These are phyloP conservation scores for Kandelia obovata DNA, from an alignment of 345 rosid species.

Conservation along the genomic window DNA sequence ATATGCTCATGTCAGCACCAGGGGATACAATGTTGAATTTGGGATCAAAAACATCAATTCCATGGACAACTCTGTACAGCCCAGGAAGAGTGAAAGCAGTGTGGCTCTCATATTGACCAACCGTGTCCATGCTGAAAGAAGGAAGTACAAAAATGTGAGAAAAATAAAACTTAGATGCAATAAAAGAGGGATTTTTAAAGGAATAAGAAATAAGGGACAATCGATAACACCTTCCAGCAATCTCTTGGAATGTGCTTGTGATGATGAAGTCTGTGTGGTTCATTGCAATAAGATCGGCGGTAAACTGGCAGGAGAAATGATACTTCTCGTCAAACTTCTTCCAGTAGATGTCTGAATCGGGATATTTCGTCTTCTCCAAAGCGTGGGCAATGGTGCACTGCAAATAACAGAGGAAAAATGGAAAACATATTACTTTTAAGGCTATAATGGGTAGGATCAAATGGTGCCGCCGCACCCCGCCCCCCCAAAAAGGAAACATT, in stretches of 20 bases:
- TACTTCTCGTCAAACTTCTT: slow-evolving; percentile 84
- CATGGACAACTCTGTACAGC: slow-evolving; percentile 85
- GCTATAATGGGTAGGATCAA: background rate
- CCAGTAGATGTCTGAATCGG: slow-evolving; percentile 96
- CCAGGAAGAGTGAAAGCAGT: slow-evolving; percentile 89
- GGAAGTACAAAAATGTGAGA: background rate
- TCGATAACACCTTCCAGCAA: slow-evolving; percentile 78
- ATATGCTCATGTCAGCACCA: slow-evolving; percentile 74
- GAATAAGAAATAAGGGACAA: background rate
- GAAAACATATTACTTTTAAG: background rate
- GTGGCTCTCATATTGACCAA: slow-evolving; percentile 94
- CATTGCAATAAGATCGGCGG: slow-evolving; percentile 93
- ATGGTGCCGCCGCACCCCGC: background rate
- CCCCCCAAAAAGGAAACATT: background rate
- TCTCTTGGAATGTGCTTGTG: slow-evolving; percentile 97
- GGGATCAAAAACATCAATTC: slow-evolving; percentile 76
- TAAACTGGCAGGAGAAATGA: slow-evolving; percentile 94
- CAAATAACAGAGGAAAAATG: slow-evolving; percentile 2
- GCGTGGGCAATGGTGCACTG: slow-evolving; percentile 98
- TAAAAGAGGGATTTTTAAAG: background rate
- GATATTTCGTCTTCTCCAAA: slow-evolving; percentile 91
- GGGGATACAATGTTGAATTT: slow-evolving; percentile 93
- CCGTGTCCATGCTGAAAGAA: slow-evolving; percentile 65
- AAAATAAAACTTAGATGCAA: background rate
- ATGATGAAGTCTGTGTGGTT: slow-evolving; percentile 96